These are phyloP conservation scores for Calycina herbarum DNA, from an alignment of 2,329 filamentous ascomycete species.

Conservation along the genomic window DNA sequence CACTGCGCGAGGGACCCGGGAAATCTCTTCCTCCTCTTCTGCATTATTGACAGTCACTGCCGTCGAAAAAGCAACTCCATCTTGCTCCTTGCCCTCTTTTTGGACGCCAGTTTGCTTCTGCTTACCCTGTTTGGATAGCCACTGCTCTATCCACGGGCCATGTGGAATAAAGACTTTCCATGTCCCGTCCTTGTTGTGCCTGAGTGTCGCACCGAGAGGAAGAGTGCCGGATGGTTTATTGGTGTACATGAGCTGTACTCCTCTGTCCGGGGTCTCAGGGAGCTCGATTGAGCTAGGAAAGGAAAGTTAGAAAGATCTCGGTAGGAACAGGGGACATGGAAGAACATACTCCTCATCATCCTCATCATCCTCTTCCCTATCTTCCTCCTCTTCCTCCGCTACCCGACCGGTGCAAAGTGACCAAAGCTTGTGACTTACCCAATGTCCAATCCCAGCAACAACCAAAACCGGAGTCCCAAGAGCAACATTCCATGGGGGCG, in stretches of 20 bases:
- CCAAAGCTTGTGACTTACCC: not conserved
- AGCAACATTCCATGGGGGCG: constrained; percentile 4
- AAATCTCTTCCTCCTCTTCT: not conserved
- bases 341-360: too few species aligned
- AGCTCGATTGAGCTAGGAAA: too few species aligned
- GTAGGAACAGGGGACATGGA: too few species aligned
- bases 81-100: not conserved
- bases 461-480: constrained; percentile 7
- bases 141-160: not conserved
- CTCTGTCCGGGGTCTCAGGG: not conserved
- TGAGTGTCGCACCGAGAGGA: not conserved
- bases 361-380: not conserved
- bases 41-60: not conserved
- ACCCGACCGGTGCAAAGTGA: not conserved
- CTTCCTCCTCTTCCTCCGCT: not conserved
- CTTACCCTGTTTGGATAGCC: not conserved
- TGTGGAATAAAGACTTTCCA: not conserved
- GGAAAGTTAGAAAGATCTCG: too few species aligned
- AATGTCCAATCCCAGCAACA: not conserved
- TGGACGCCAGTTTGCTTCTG: not conserved
- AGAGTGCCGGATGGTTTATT: not conserved
- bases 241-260: not conserved
- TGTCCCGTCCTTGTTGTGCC: not conserved
- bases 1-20: too few species aligned
- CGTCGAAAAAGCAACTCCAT: not conserved